phyloP scores from a whole-genome alignment of 2,329 filamentous ascomycete species.

The Sarocladium strictum region DNA sequence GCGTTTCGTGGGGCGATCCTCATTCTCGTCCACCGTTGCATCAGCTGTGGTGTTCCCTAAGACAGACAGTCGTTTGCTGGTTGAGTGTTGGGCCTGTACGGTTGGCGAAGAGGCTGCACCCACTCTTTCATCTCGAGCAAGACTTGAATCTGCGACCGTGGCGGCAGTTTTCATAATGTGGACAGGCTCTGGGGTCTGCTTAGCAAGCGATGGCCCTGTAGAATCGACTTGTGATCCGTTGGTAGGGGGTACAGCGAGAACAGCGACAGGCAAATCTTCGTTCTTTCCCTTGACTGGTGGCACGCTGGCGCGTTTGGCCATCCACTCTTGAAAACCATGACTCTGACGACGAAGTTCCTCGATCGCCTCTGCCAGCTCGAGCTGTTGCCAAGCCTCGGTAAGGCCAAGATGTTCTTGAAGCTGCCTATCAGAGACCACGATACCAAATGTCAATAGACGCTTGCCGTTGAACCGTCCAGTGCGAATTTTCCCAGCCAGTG shows the following conservation, averaged over 20 bases:
- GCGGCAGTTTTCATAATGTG: no score
- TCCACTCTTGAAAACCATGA: slow-evolving; percentile 31
- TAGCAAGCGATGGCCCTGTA: no score
- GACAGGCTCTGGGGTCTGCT: no score
- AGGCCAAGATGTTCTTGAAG: slow-evolving; percentile 50
- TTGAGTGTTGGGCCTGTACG: background rate
- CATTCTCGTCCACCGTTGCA: background rate
- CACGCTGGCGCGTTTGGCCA: background rate
- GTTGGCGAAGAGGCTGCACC: no score
- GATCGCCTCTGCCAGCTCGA: slow-evolving; percentile 53
- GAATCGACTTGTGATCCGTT: background rate
- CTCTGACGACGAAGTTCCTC: slow-evolving; percentile 48
- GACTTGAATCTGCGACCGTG: no score
- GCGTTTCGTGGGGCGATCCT: background rate
- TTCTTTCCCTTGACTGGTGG: background rate
- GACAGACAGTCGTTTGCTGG: background rate
- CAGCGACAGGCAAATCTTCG: background rate
- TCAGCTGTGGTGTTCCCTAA: background rate
- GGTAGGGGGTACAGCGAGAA: background rate
- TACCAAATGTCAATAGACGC: slow-evolving; percentile 51
- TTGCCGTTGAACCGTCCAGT: slow-evolving; percentile 62
- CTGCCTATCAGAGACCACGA: slow-evolving; percentile 44
- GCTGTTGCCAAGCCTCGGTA: slow-evolving; percentile 49
- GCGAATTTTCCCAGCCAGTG: slow-evolving; percentile 49
- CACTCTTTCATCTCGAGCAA: no score